Conservation (phyloP, 2,329 filamentous ascomycete species). For the Pestalotiopsis sp. region DNA sequence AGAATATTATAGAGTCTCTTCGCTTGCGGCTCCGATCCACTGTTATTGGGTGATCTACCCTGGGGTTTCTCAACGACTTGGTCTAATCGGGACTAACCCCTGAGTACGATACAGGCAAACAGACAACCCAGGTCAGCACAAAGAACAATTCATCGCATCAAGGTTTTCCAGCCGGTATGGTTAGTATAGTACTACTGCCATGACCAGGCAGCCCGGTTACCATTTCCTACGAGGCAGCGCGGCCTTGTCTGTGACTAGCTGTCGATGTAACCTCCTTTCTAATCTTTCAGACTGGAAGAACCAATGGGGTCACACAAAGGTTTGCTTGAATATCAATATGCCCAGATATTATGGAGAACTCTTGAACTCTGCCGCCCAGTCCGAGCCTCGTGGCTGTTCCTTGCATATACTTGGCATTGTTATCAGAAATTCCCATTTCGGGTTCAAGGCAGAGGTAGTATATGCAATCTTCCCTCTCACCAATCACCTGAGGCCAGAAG, state of each 20-base stretch:
- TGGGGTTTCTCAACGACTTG: not conserved
- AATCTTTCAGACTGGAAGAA: not conserved
- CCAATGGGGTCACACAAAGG: not conserved
- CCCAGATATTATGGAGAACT: not conserved
- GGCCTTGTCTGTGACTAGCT: not conserved
- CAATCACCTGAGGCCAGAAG: not conserved
- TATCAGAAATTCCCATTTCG: not conserved
- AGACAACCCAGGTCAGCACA: not conserved
- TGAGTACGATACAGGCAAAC: not conserved
- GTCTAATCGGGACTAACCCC: not conserved
- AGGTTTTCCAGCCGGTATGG: not conserved
- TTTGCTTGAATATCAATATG: not conserved
- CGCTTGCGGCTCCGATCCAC: slow-evolving; percentile 4
- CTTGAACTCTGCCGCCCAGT: not conserved
- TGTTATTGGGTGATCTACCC: slow-evolving; percentile 5
- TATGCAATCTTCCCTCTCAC: not conserved
- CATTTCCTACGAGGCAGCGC: not conserved
- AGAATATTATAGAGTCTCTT: not conserved
- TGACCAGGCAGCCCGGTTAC: not conserved
- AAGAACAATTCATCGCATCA: not conserved
- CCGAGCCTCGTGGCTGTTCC: not conserved
- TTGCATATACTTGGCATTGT: not conserved
- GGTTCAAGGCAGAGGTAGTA: not conserved
- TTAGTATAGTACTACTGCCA: not conserved
- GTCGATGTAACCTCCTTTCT: not conserved